phyloP scores from a whole-genome alignment of 176 grass and related monocot genomes.

The Aegilops speltoides region DNA sequence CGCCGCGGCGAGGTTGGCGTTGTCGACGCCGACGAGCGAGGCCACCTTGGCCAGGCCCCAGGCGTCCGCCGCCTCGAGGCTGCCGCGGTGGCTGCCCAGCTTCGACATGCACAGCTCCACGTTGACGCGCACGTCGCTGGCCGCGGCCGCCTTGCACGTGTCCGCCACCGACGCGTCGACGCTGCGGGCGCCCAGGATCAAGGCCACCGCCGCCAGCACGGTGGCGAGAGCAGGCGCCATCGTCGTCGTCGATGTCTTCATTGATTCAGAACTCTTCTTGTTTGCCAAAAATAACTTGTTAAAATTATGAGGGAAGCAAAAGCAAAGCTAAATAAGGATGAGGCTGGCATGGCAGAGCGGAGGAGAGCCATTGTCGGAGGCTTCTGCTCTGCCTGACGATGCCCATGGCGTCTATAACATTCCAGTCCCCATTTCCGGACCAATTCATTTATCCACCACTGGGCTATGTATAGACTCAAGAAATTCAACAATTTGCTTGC shows the following conservation, averaged over 20 bases:
- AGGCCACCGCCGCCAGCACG: not conserved
- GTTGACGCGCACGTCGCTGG: constrained; percentile 2
- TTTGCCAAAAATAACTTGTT: not conserved
- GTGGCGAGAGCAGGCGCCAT: not conserved
- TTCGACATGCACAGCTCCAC: not conserved
- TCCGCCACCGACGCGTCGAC: not conserved
- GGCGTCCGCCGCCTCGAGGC: not conserved
- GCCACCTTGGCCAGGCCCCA: constrained; percentile 35
- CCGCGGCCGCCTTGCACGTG: constrained; percentile 19
- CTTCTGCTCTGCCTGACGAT: not conserved
- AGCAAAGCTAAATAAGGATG: not conserved
- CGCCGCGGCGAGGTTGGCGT: not conserved
- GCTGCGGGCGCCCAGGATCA: not conserved
- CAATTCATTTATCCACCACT: not conserved
- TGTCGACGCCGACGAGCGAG: constrained; percentile 3
- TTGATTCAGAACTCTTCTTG: not conserved
- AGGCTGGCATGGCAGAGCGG: not conserved
- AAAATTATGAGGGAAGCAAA: not conserved
- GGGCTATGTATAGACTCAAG: not conserved
- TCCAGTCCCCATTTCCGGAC: too few relatives aligned
- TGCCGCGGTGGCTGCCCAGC: not conserved
- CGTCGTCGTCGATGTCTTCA: not conserved
- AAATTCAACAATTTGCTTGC: not conserved
- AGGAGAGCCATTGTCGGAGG: not conserved
- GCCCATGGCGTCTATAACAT: not conserved